A percentile compares a stretch with the other conserved stretches of the same genome.
Conservation (phyloP, 257 asterid species). For the Solanum boliviense region DNA sequence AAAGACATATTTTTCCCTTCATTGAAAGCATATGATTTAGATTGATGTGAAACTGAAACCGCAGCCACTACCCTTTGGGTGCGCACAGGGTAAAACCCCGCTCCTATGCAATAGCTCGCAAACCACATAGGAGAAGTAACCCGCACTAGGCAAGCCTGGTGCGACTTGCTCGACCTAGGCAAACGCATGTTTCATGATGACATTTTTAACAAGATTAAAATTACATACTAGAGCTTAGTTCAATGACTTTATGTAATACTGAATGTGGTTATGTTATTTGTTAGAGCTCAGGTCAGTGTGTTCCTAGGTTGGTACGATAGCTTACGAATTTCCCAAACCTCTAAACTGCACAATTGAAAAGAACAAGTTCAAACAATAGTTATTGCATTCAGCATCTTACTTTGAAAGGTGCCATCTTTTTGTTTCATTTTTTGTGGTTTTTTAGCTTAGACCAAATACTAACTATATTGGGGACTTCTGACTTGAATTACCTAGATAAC, state of each 20-base stretch:
- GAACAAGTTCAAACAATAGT: background rate
- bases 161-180: too few species aligned
- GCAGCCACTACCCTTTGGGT: too few species aligned
- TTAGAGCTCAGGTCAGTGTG: background rate
- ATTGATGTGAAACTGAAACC: background rate
- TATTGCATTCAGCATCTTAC: background rate
- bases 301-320: background rate
- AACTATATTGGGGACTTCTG: background rate
- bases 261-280: background rate
- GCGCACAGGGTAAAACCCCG: too few species aligned
- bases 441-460: background rate
- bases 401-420: background rate
- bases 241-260: background rate
- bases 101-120: too few species aligned
- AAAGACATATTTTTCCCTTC: background rate
- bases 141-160: too few species aligned
- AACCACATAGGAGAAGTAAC: too few species aligned
- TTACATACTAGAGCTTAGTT: background rate
- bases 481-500: background rate
- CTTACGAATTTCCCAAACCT: too few species aligned
- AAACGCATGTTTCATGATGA: background rate
- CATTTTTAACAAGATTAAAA: background rate
- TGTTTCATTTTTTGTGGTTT: background rate
- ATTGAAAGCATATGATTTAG: background rate
- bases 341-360: background rate